Conservation (phyloP, 495 filamentous ascomycete genomes). For the Echria macrotheca region DNA sequence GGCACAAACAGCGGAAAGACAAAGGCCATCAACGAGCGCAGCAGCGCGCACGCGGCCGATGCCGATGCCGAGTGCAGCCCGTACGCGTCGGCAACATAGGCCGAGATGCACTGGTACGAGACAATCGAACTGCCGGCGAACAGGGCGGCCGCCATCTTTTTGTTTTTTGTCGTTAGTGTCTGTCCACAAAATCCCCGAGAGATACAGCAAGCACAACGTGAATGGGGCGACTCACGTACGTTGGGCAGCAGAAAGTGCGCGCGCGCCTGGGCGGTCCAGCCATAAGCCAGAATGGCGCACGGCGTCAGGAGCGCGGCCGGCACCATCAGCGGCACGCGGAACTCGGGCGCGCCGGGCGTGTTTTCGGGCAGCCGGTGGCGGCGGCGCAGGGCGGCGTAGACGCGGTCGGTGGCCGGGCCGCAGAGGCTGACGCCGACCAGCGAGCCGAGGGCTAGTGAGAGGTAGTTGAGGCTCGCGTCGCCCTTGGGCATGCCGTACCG, state of each 20-base stretch:
- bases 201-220: no score
- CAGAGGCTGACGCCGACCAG: slow-evolving; percentile 40
- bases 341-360: slow-evolving; percentile 18
- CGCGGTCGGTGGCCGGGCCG: slow-evolving; percentile 29
- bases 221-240: neutral
- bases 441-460: slow-evolving; percentile 48
- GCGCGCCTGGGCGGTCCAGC: slow-evolving; percentile 28
- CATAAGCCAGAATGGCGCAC: slow-evolving; percentile 34
- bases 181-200: no score
- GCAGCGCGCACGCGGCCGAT: slow-evolving; percentile 9
- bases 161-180: neutral
- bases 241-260: slow-evolving; percentile 25
- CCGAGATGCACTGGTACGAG: slow-evolving; percentile 11
- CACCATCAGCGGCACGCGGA: slow-evolving; percentile 24
- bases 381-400: slow-evolving; percentile 17
- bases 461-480: slow-evolving; percentile 40
- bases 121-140: slow-evolving; percentile 8
- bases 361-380: neutral
- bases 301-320: slow-evolving; percentile 17
- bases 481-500: slow-evolving; percentile 29
- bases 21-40: slow-evolving; percentile 8
- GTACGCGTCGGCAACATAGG: slow-evolving; percentile 11
- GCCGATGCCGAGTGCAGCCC: slow-evolving; percentile 12
- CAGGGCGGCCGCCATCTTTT: slow-evolving; percentile 3
- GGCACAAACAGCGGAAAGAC: slow-evolving; percentile 12